These are phyloP conservation scores for Paraglomus brasilianum DNA, from an alignment of 192 early-diverging fungal genomes.

Conservation along the genomic window DNA sequence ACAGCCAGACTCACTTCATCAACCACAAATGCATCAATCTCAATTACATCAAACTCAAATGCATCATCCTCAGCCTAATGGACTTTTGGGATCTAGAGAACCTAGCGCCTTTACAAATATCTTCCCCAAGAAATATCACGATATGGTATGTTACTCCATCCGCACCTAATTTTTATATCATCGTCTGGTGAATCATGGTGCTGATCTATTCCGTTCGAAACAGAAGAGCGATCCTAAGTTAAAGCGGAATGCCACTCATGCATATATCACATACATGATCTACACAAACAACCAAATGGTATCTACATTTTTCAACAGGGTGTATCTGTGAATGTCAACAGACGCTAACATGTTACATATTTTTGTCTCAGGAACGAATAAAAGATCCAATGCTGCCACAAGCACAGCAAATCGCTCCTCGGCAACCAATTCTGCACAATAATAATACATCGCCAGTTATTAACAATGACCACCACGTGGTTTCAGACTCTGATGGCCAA, in stretches of 20 bases:
- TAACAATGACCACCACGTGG: constrained; percentile 24
- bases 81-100: background rate
- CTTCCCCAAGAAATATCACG: constrained; percentile 24
- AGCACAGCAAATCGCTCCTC: background rate
- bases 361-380: background rate
- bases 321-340: background rate
- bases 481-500: background rate
- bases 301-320: constrained; percentile 1
- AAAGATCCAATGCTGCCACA: background rate
- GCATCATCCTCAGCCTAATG: no score
- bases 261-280: constrained; percentile 53
- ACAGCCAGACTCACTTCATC: no score
- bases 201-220: constrained; percentile 29
- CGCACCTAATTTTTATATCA: background rate
- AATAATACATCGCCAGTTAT: background rate
- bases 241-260: constrained; percentile 50
- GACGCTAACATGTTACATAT: background rate
- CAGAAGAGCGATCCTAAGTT: constrained; percentile 50
- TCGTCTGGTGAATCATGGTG: constrained; percentile 14
- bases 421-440: background rate
- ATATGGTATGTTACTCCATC: constrained; percentile 22
- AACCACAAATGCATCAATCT: no score
- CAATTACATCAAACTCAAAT: no score
- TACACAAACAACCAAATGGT: constrained; percentile 44
- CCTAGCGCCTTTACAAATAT: background rate